A percentile compares a stretch with the other conserved stretches of the same genome.
Evolutionary conservation across 257 asterid species (phyloP).

Genomic region (Solanum okadae): DNA sequence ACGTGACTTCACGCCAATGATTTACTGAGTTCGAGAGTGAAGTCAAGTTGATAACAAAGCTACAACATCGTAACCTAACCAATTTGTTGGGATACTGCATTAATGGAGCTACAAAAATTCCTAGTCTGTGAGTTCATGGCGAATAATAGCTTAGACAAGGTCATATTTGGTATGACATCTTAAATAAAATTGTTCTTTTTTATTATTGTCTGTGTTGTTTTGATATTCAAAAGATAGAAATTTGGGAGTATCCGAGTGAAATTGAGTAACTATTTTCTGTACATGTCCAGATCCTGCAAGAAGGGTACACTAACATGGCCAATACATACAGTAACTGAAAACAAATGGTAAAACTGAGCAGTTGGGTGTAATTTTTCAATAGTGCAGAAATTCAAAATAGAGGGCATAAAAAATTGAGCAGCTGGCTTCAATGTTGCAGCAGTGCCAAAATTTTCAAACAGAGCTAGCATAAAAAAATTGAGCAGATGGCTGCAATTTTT

Average conservation of each 20-base stretch:
- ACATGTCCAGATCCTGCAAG: not conserved
- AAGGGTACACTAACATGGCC: not conserved
- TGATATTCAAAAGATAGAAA: not conserved
- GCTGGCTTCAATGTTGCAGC: fast-evolving
- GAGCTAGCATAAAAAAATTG: too few species aligned
- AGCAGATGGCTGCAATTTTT: too few species aligned
- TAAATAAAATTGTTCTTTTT: not conserved
- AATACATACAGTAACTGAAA: not conserved
- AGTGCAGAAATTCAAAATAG: too few species aligned
- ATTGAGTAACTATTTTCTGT: not conserved
- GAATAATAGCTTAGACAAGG: not conserved
- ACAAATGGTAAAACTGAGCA: too few species aligned
- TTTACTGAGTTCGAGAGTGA: not conserved
- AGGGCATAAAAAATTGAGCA: too few species aligned
- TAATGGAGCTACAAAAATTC: too few species aligned
- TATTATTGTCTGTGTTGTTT: not conserved
- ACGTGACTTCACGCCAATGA: not conserved
- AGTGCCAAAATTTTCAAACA: too few species aligned
- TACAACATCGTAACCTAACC: not conserved
- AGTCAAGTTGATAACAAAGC: not conserved
- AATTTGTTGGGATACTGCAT: too few species aligned
- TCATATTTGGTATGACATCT: not conserved
- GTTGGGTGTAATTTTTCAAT: too few species aligned
- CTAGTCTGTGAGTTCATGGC: too few species aligned
- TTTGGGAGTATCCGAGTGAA: not conserved